phyloP scores from a whole-genome alignment of 2,329 filamentous ascomycete species.

The Coniochaeta prunicola region DNA sequence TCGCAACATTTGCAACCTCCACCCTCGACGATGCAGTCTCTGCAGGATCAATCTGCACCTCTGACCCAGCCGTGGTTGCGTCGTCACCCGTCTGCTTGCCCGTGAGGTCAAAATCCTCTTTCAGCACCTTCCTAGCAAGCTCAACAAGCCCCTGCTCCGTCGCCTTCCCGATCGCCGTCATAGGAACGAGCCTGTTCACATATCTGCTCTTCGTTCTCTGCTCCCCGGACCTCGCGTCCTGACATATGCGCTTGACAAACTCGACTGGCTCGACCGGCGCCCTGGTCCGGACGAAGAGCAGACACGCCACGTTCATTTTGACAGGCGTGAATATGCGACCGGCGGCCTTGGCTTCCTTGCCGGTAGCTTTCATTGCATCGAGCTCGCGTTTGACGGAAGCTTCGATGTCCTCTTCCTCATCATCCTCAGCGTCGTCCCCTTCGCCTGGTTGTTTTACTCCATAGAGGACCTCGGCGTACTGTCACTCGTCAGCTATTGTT shows the following conservation, averaged over 20 bases:
- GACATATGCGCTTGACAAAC: conserved; percentile 47
- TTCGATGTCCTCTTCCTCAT: conserved; percentile 55
- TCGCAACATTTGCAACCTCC: conserved; percentile 5
- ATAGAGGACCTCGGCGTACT: conserved; percentile 62
- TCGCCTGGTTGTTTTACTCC: conserved; percentile 33
- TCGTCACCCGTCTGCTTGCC: conserved; percentile 11
- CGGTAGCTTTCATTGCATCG: conserved; percentile 45
- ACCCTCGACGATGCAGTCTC: conserved; percentile 6
- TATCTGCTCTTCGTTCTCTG: conserved; percentile 43
- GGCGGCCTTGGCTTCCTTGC: conserved; percentile 29
- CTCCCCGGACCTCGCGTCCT: conserved; percentile 37
- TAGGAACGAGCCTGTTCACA: conserved; percentile 50
- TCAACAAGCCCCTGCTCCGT: conserved; percentile 61
- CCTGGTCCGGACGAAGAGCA: conserved; percentile 54
- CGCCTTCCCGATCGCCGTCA: conserved; percentile 52
- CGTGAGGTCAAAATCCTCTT: conserved; percentile 51
- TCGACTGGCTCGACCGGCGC: conserved; percentile 47
- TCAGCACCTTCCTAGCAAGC: conserved; percentile 56
- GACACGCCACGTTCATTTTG: conserved; percentile 50
- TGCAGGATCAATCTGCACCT: conserved; percentile 5
- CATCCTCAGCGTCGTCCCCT: conserved; percentile 17
- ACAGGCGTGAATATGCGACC: conserved; percentile 45
- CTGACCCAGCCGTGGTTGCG: background rate
- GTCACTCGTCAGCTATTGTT: conserved; percentile 10
- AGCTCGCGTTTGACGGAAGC: conserved; percentile 65